Evolutionary conservation across 2,329 filamentous ascomycete genomes (phyloP).

Genomic region (Colletotrichum tanaceti): DNA sequence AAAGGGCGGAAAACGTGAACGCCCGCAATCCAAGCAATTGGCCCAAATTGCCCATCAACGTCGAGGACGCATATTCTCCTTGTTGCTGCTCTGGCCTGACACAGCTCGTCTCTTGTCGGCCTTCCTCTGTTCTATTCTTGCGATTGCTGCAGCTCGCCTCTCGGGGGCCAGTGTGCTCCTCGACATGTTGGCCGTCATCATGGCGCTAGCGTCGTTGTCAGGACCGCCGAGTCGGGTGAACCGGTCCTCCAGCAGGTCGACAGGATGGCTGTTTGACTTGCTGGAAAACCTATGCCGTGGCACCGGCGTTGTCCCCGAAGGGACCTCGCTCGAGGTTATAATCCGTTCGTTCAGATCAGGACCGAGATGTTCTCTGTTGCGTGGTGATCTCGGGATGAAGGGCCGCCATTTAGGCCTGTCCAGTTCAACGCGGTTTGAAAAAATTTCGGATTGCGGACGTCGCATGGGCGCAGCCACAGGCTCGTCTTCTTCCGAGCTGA

Average conservation of each 20-base stretch:
- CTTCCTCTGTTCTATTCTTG: conserved; percentile 65
- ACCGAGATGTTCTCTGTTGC: conserved; percentile 52
- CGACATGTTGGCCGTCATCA: conserved; percentile 53
- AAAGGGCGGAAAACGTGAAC: conserved; percentile 26
- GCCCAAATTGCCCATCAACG: conserved; percentile 2
- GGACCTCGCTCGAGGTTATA: conserved; percentile 46
- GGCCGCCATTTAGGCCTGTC: conserved; percentile 55
- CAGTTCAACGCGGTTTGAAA: conserved; percentile 39
- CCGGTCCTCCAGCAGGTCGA: conserved; percentile 59
- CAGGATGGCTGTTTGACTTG: conserved; percentile 48
- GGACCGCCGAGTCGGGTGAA: conserved; percentile 59
- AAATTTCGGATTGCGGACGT: conserved; percentile 34
- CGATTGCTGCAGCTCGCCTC: conserved; percentile 65
- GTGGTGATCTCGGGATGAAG: conserved; percentile 56
- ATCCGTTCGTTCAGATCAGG: conserved; percentile 49
- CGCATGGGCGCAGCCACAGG: conserved; percentile 6
- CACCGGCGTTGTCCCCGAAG: conserved; percentile 43
- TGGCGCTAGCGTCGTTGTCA: conserved; percentile 47
- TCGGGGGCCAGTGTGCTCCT: conserved; percentile 61
- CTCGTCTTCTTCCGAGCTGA: conserved; percentile 32
- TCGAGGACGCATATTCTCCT: conserved; percentile 64
- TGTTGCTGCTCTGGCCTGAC: conserved; percentile 52
- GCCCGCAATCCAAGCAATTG: conserved; percentile 10
- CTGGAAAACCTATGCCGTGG: conserved; percentile 44
- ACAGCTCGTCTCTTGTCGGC: conserved; percentile 60